Percentiles rank a stretch among this genome's conserved stretches.
Conservation (phyloP, 768 basidiomycete species). For the Artomyces pyxidatus region DNA sequence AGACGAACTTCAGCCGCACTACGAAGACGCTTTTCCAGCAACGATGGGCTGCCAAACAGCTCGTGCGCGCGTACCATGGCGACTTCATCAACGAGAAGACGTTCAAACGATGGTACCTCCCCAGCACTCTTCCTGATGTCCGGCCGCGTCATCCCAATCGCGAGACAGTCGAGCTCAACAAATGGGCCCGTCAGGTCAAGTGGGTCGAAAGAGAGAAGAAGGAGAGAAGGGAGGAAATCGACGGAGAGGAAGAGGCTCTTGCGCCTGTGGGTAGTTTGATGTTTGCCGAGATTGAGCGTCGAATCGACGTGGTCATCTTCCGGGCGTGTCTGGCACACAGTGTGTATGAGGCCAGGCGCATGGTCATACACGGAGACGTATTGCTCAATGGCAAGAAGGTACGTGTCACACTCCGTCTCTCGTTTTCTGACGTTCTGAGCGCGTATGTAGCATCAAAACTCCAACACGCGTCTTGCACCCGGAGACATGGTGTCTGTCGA, state of each 20-base stretch:
- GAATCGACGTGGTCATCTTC: constrained; percentile 91
- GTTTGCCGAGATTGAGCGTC: constrained; percentile 88
- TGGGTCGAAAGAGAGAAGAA: constrained; percentile 39
- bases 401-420: constrained; percentile 19
- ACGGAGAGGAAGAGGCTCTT: constrained; percentile 46
- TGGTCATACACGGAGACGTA: constrained; percentile 85
- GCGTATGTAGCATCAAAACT: constrained; percentile 57
- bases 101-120: constrained; percentile 94
- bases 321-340: constrained; percentile 81
- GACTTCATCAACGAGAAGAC: constrained; percentile 88
- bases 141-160: constrained; percentile 48
- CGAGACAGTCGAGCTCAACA: constrained; percentile 40
- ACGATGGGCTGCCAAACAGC: constrained; percentile 80
- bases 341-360: constrained; percentile 80
- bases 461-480: constrained; percentile 84
- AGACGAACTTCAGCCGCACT: constrained; percentile 52
- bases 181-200: constrained; percentile 43
- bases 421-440: background rate
- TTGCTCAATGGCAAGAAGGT: constrained; percentile 87
- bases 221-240: constrained; percentile 35
- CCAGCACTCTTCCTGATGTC: constrained; percentile 77
- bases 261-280: constrained; percentile 94
- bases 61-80: constrained; percentile 90
- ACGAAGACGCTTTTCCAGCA: constrained; percentile 76
- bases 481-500: constrained; percentile 93